Conservation (phyloP, 2,329 filamentous ascomycete species). For the Didymella sp. region DNA sequence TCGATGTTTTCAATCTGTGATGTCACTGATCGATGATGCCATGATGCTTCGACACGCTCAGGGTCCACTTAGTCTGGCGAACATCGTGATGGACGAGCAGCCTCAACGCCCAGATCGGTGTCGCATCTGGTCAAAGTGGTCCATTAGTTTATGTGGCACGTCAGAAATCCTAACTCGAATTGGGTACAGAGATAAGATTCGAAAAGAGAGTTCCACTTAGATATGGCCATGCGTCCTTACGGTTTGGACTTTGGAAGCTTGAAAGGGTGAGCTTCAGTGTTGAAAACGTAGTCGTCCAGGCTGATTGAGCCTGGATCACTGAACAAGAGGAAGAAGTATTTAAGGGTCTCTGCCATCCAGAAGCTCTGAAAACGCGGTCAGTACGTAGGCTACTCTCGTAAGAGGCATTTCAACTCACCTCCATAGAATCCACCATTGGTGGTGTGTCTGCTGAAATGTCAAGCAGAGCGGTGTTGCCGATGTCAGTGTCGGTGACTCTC, state of each 20-base stretch:
- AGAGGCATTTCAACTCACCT: constrained; percentile 37
- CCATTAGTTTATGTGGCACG: not conserved
- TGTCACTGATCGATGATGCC: constrained; percentile 10
- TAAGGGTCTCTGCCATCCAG: constrained; percentile 59
- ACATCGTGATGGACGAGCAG: constrained; percentile 1
- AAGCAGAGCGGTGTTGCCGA: constrained; percentile 55
- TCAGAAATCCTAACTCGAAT: not conserved
- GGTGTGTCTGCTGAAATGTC: constrained; percentile 53
- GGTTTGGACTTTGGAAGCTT: constrained; percentile 34
- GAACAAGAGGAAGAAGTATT: constrained; percentile 59
- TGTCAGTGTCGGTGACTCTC: constrained; percentile 51
- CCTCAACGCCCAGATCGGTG: not conserved
- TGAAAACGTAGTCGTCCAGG: constrained; percentile 57
- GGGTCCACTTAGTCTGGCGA: constrained; percentile 12
- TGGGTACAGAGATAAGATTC: not conserved
- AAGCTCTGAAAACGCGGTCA: constrained; percentile 47
- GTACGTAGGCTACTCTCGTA: not conserved
- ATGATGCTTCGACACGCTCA: constrained; percentile 9
- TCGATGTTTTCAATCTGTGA: constrained; percentile 1
- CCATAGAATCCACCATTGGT: constrained; percentile 54
- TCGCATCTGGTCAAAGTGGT: not conserved
- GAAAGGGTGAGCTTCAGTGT: constrained; percentile 59
- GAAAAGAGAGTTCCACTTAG: not conserved
- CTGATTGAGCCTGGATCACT: constrained; percentile 53
- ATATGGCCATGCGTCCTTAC: not conserved